Conservation (phyloP, 169 alveolate species). For the Miamiensis avidus region DNA sequence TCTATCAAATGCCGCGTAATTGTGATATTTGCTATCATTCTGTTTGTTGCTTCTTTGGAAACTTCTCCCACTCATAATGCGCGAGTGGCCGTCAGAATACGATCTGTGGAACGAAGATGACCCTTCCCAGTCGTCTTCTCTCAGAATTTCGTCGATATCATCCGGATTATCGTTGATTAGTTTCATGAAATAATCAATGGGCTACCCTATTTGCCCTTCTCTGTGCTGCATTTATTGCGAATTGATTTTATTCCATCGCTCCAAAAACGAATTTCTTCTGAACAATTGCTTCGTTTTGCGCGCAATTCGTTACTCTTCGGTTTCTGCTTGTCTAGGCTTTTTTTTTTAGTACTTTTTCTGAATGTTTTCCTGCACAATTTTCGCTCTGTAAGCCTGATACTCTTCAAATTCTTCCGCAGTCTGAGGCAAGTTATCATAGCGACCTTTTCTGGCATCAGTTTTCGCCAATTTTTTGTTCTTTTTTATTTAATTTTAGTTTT, state of each 20-base stretch:
- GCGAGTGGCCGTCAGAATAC: no score
- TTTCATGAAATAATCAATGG: neutral
- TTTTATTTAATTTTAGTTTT: no score
- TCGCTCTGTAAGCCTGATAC: neutral
- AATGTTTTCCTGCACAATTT: neutral
- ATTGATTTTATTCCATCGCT: neutral
- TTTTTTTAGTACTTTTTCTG: neutral
- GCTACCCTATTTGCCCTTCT: neutral
- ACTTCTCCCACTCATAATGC: no score
- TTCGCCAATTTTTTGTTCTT: no score
- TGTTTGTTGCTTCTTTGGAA: no score
- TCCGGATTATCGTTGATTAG: neutral
- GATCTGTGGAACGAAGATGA: no score
- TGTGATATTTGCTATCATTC: no score
- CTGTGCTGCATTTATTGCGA: neutral
- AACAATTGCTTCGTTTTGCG: neutral
- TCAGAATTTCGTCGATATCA: neutral
- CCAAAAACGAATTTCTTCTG: neutral
- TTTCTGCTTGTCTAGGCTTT: neutral
- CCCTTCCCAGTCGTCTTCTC: neutral
- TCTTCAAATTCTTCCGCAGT: neutral
- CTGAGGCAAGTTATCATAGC: no score
- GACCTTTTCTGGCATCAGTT: no score
- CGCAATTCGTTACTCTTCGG: neutral
- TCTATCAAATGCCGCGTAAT: no score